phyloP scores from a whole-genome alignment of 2,329 filamentous ascomycete genomes.

The Aspergillus pseudoterreus region DNA sequence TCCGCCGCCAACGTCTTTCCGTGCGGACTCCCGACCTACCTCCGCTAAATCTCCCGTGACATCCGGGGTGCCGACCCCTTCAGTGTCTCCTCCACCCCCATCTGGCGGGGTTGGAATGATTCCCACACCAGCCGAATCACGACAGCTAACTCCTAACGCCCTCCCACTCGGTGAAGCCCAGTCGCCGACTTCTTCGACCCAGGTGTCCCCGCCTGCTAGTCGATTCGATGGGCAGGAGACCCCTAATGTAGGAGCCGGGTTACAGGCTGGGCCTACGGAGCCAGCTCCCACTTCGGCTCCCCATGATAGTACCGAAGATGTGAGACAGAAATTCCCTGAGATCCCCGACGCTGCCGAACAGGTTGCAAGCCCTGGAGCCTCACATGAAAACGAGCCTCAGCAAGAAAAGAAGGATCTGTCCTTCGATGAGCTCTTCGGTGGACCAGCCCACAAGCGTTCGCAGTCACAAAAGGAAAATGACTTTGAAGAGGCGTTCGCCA shows the following conservation, averaged over 20 bases:
- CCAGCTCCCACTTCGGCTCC: constrained; percentile 19
- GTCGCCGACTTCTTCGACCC: constrained; percentile 72
- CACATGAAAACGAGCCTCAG: constrained; percentile 29
- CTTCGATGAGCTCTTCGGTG: constrained; percentile 46
- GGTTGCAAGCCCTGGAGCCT: constrained; percentile 43
- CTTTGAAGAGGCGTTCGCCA: constrained; percentile 46
- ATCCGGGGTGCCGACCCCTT: constrained; percentile 56
- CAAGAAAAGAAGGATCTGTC: constrained; percentile 33
- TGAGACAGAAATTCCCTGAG: constrained; percentile 19
- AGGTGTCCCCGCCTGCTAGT: constrained; percentile 70
- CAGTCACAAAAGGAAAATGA: constrained; percentile 45
- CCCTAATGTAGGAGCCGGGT: constrained; percentile 44
- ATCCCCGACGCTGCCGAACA: constrained; percentile 16
- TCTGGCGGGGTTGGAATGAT: constrained; percentile 31
- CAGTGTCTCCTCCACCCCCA: constrained; percentile 56
- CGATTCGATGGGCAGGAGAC: constrained; percentile 54
- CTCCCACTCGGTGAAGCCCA: constrained; percentile 67
- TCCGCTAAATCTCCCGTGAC: constrained; percentile 42
- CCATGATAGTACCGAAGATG: constrained; percentile 29
- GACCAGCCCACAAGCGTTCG: constrained; percentile 41
- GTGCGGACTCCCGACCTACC: constrained; percentile 47
- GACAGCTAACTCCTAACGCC: constrained; percentile 74
- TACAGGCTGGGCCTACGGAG: constrained; percentile 33
- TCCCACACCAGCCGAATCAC: constrained; percentile 66
- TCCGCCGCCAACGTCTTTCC: constrained; percentile 59